Percentiles rank a stretch among this genome's conserved stretches.
Evolutionary conservation across 352 stramenopile genomes (phyloP).

Genomic region (Pythium phragmiticola): DNA sequence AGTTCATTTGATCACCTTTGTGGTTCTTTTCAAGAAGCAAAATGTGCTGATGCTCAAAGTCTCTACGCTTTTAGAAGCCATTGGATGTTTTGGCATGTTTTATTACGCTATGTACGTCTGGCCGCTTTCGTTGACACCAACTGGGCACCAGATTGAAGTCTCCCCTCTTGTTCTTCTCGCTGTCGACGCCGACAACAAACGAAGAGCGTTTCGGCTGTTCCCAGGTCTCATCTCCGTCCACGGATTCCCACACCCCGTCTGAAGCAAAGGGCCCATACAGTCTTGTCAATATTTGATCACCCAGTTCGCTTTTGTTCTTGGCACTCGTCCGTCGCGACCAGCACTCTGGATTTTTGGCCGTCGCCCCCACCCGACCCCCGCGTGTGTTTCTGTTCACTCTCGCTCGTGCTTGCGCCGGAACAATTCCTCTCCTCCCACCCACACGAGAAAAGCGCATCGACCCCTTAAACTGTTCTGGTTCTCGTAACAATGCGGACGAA

Average conservation of each 20-base stretch:
- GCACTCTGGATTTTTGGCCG: conserved; percentile 26
- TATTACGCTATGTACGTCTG: conserved; percentile 1
- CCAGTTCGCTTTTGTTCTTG: background rate
- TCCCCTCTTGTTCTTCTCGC: background rate
- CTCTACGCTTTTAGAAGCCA: background rate
- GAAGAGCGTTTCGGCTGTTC: conserved; percentile 13
- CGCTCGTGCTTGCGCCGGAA: background rate
- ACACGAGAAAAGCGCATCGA: background rate
- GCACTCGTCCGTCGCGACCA: conserved; percentile 16
- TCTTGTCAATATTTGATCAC: conserved; percentile 20
- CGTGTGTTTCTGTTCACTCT: conserved; percentile 1
- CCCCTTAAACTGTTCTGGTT: conserved; percentile 2
- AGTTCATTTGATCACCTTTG: background rate
- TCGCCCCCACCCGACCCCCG: conserved; percentile 1
- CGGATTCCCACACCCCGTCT: conserved; percentile 24
- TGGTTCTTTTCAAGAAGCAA: no score
- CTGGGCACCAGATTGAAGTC: conserved; percentile 6
- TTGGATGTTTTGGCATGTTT: conserved; percentile 8
- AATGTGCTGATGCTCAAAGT: background rate
- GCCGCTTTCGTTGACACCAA: conserved; percentile 22
- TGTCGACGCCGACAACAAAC: conserved; percentile 14
- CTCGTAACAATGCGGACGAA: conserved; percentile 42
- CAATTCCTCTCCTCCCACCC: background rate
- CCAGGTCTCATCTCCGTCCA: conserved; percentile 26
- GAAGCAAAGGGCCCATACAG: background rate